phyloP scores from a whole-genome alignment of 345 rosid genomes.

The Luvunga scandens region DNA sequence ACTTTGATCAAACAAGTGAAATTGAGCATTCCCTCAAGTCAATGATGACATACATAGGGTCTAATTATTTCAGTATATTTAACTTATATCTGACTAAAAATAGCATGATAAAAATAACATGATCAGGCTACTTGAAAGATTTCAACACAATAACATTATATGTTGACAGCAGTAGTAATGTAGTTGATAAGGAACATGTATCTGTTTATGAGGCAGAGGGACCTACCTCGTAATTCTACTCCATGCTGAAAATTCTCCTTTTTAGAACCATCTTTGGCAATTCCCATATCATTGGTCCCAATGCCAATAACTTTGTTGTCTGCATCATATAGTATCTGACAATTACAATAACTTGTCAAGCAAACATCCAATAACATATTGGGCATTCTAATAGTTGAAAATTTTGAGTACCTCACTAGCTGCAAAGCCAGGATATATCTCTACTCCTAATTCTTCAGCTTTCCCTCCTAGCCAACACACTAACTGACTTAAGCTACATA shows the following conservation, averaged over 20 bases:
- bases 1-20: not conserved
- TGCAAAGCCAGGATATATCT: conserved; percentile 96
- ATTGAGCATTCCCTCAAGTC: not conserved
- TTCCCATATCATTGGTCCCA: conserved; percentile 95
- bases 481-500: conserved; percentile 77
- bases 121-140: not conserved
- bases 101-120: not conserved
- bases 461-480: conserved; percentile 86
- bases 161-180: not conserved
- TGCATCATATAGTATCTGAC: conserved; percentile 70
- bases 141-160: not conserved
- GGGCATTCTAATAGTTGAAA: conserved; percentile 1
- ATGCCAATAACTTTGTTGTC: conserved; percentile 70
- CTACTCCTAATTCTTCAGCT: conserved; percentile 95
- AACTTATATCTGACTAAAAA: not conserved
- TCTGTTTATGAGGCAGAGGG: conserved; percentile 17
- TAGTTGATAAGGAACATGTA: not conserved
- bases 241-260: conserved; percentile 87
- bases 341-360: conserved; percentile 17
- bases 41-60: not conserved
- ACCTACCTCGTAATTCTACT: conserved; percentile 68
- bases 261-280: conserved; percentile 84
- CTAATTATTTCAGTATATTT: not conserved
- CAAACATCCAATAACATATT: conserved; percentile 14
- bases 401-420: conserved; percentile 70